These are phyloP conservation scores for Penicillium ochrochloron DNA, from an alignment of 495 filamentous ascomycete species.

Conservation along the genomic window DNA sequence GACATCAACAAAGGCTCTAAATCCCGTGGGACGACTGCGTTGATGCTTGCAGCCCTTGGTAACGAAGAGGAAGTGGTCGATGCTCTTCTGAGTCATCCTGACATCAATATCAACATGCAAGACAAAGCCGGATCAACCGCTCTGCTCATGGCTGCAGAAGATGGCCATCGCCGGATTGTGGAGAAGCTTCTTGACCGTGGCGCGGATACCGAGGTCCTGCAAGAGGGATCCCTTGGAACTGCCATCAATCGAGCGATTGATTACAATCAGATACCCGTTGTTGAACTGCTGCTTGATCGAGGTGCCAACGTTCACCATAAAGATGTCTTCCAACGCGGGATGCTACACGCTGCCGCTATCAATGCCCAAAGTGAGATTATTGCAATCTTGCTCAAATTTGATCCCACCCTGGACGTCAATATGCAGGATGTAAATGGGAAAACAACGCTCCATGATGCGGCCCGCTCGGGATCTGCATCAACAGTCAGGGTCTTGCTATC, in stretches of 20 bases:
- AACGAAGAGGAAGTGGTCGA: conserved; percentile 3
- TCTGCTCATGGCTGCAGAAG: conserved; percentile 7
- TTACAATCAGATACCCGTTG: conserved; percentile 10
- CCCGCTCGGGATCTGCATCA: neutral
- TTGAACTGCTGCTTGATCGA: conserved; percentile 8
- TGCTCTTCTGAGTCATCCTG: conserved; percentile 4
- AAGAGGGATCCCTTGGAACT: conserved; percentile 9
- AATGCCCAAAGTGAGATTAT: conserved; percentile 8
- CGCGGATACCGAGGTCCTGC: conserved; percentile 10
- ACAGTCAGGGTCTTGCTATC: neutral
- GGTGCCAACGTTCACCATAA: conserved; percentile 13
- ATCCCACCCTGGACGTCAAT: conserved; percentile 7
- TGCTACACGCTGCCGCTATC: conserved; percentile 10
- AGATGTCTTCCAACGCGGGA: conserved; percentile 10
- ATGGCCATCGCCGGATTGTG: conserved; percentile 23
- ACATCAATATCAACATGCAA: conserved; percentile 11
- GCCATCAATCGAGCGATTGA: conserved; percentile 11
- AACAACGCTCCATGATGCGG: conserved; percentile 13
- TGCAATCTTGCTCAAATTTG: conserved; percentile 1
- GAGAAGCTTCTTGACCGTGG: conserved; percentile 24
- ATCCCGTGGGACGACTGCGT: neutral
- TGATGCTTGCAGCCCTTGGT: conserved; percentile 5
- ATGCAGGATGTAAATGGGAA: conserved; percentile 13
- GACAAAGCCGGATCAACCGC: conserved; percentile 9
- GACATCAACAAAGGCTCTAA: conserved; percentile 13